phyloP scores from a whole-genome alignment of 2,329 filamentous ascomycete genomes.

The Alternaria sp. region DNA sequence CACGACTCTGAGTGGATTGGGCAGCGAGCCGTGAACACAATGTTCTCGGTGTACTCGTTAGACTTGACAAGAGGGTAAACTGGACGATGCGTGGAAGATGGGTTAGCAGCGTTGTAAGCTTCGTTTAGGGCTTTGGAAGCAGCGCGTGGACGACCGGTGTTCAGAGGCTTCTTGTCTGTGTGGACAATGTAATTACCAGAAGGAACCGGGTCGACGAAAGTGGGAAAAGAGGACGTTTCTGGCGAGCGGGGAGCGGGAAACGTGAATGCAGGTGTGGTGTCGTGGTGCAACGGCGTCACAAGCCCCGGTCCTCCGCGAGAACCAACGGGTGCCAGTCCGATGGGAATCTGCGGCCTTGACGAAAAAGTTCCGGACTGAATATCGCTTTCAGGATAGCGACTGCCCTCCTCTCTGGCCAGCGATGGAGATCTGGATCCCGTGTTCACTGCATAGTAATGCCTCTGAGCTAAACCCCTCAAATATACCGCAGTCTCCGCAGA shows the following conservation, averaged over 20 bases:
- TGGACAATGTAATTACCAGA: background rate
- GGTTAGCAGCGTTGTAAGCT: conserved; percentile 26
- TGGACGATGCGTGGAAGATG: background rate
- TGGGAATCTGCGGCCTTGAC: background rate
- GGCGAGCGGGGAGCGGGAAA: background rate
- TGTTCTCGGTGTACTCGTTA: background rate
- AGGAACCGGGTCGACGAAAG: background rate
- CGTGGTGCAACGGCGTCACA: background rate
- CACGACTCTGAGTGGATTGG: conserved; percentile 32
- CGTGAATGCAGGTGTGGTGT: background rate
- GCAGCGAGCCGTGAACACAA: conserved; percentile 17
- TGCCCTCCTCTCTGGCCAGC: background rate
- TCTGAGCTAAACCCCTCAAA: background rate
- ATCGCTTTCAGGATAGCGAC: background rate
- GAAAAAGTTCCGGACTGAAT: background rate
- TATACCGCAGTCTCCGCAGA: background rate
- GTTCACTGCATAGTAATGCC: background rate
- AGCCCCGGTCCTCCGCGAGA: background rate
- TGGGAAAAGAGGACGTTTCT: background rate
- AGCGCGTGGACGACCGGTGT: conserved; percentile 25
- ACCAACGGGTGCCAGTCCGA: background rate
- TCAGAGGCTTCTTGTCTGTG: background rate
- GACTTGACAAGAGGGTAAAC: background rate
- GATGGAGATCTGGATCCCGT: background rate
- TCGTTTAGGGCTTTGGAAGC: conserved; percentile 32